Evolutionary conservation across 176 grass and related monocot genomes (phyloP).

Genomic region (Carex pumila): DNA sequence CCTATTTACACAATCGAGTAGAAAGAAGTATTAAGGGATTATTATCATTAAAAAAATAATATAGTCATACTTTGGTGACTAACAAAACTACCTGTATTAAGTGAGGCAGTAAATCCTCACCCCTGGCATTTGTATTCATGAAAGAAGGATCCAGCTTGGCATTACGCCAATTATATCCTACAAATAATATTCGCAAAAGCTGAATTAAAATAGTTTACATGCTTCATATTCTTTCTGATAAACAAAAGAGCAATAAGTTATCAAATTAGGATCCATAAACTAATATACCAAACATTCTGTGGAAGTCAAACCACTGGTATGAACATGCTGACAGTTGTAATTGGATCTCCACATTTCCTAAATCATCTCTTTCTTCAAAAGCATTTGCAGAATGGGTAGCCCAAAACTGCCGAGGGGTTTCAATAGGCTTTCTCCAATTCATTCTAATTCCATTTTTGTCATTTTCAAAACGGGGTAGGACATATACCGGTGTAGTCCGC

Average conservation of each 20-base stretch:
- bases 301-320: conserved; percentile 91
- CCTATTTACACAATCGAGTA: conserved; percentile 24
- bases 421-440: conserved; percentile 61
- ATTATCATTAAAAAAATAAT: neutral
- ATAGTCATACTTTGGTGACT: neutral
- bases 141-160: conserved; percentile 74
- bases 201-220: neutral
- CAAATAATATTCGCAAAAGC: neutral
- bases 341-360: conserved; percentile 33
- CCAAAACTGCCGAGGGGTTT: conserved; percentile 72
- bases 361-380: conserved; percentile 60
- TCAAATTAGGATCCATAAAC: neutral
- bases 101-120: conserved; percentile 54
- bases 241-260: neutral
- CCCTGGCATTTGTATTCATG: conserved; percentile 50
- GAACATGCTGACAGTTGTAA: conserved; percentile 78
- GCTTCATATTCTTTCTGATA: neutral
- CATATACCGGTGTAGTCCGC: conserved; percentile 62
- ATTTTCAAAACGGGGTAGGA: conserved; percentile 56
- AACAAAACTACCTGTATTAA: conserved; percentile 46
- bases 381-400: conserved; percentile 69
- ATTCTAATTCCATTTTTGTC: conserved; percentile 12
- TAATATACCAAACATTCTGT: conserved; percentile 75
- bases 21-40: neutral
- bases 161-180: conserved; percentile 71